Percentiles rank a stretch among this genome's conserved stretches.
Evolutionary conservation across 169 alveolate species (phyloP).

Genomic region (Amoebophrya sp.): DNA sequence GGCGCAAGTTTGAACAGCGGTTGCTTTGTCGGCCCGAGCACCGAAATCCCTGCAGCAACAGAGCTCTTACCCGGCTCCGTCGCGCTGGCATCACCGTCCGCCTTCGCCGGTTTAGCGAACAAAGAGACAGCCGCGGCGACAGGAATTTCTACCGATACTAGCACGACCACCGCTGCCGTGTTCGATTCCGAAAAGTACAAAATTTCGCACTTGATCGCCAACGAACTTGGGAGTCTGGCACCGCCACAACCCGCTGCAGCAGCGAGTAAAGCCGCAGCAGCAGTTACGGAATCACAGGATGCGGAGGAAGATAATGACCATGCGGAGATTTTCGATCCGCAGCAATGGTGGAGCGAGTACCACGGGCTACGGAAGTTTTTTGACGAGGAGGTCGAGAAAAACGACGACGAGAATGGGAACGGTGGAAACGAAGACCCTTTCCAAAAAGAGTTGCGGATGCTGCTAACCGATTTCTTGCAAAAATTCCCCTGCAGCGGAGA

Average conservation of each 20-base stretch:
- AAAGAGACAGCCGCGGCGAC: background rate
- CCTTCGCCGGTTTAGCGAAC: background rate
- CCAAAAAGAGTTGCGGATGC: background rate
- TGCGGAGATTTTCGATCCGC: background rate
- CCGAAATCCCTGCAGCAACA: background rate
- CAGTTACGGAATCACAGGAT: too few relatives aligned
- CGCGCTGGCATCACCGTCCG: background rate
- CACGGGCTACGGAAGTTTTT: background rate
- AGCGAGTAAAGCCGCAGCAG: background rate
- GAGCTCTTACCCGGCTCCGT: background rate
- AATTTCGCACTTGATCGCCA: background rate
- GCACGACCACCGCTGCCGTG: background rate
- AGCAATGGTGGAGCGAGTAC: background rate
- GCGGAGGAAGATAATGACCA: background rate
- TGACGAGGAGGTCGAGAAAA: background rate
- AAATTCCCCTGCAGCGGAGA: too few relatives aligned
- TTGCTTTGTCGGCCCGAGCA: background rate
- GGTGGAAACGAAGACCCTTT: background rate
- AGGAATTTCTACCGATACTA: too few relatives aligned
- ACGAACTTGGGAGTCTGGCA: background rate
- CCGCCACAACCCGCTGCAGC: background rate
- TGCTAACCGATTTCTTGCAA: background rate
- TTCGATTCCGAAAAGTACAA: background rate
- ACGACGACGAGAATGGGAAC: background rate
- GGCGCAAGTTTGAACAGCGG: too few relatives aligned